These are phyloP conservation scores for Entoloma clypeatum DNA, from an alignment of 1,284 basidiomycete species.

Conservation along the genomic window DNA sequence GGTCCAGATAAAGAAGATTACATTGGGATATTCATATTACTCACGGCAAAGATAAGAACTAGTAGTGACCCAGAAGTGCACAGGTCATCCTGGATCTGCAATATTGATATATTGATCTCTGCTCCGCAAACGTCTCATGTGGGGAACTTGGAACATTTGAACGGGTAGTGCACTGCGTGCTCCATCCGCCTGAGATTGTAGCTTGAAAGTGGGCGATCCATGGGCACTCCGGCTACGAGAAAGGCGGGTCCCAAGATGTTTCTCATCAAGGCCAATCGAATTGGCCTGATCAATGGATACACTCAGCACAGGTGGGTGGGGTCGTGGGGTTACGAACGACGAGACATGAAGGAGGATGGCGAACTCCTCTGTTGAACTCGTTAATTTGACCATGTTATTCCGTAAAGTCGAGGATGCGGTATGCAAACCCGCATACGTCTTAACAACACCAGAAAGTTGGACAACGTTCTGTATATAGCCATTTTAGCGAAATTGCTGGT, in stretches of 20 bases:
- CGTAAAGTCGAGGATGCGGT: slow-evolving; percentile 56
- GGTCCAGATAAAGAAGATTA: too few relatives aligned
- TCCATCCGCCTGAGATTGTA: slow-evolving; percentile 37
- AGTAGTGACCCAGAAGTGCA: too few relatives aligned
- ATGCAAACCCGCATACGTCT: slow-evolving; percentile 51
- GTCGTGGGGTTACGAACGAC: slow-evolving; percentile 58
- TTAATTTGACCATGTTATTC: slow-evolving; percentile 65
- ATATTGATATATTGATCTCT: slow-evolving; percentile 23
- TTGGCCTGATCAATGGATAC: slow-evolving; percentile 17
- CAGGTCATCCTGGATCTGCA: slow-evolving; percentile 26
- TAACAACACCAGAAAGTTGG: slow-evolving; percentile 63
- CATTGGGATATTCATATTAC: too few relatives aligned
- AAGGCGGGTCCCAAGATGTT: slow-evolving; percentile 45
- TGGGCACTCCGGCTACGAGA: slow-evolving; percentile 60
- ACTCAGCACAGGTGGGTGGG: slow-evolving; percentile 55
- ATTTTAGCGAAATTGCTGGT: slow-evolving; percentile 1
- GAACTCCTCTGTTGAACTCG: slow-evolving; percentile 75
- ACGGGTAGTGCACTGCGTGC: slow-evolving; percentile 56
- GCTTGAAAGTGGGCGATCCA: slow-evolving; percentile 40
- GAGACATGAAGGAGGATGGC: slow-evolving; percentile 76
- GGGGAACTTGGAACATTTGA: slow-evolving; percentile 45
- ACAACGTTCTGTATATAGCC: slow-evolving; percentile 51
- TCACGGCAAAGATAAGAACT: too few relatives aligned
- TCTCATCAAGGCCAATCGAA: slow-evolving; percentile 34
- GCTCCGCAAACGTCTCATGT: slow-evolving; percentile 19